Conservation (phyloP, 192 early-diverging fungal genomes). For the Coemansia sp. region DNA sequence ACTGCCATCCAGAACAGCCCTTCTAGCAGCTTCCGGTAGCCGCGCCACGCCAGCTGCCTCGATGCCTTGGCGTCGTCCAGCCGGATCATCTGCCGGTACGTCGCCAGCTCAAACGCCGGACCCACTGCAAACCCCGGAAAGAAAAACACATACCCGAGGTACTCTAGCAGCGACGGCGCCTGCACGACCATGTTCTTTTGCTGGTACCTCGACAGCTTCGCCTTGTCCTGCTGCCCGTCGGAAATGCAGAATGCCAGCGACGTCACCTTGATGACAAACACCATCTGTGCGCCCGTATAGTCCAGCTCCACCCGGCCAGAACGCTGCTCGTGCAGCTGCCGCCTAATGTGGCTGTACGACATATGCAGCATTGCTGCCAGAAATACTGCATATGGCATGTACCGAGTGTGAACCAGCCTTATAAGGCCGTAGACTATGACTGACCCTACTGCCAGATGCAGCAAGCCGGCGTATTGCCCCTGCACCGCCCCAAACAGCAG, state of each 20-base stretch:
- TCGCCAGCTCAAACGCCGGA: slow-evolving; percentile 70
- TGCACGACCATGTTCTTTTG: slow-evolving; percentile 56
- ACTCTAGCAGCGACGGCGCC: slow-evolving; percentile 72
- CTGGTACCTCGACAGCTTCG: slow-evolving; percentile 61
- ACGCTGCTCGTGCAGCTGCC: slow-evolving; percentile 31
- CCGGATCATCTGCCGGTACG: slow-evolving; percentile 56
- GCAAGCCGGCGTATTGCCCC: slow-evolving; percentile 58
- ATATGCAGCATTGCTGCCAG: slow-evolving; percentile 64
- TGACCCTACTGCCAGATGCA: slow-evolving; percentile 53
- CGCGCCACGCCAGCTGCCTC: slow-evolving; percentile 18
- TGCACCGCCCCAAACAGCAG: slow-evolving; percentile 58
- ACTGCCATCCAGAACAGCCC: slow-evolving; percentile 45
- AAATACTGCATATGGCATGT: slow-evolving; percentile 61
- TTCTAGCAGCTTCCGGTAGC: slow-evolving; percentile 26
- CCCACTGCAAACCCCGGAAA: slow-evolving; percentile 83
- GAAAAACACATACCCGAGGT: slow-evolving; percentile 86
- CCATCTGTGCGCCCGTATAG: slow-evolving; percentile 91
- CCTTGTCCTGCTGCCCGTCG: slow-evolving; percentile 61
- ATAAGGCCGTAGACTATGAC: slow-evolving; percentile 58
- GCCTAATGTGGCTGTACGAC: slow-evolving; percentile 54
- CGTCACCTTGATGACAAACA: slow-evolving; percentile 88
- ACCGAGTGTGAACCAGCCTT: slow-evolving; percentile 35
- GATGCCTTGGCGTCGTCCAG: slow-evolving; percentile 29
- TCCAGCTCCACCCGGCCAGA: slow-evolving; percentile 63
- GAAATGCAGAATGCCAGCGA: slow-evolving; percentile 81